Conservation (phyloP, 2,329 filamentous ascomycete species). For the Pyrenochaeta sp. region DNA sequence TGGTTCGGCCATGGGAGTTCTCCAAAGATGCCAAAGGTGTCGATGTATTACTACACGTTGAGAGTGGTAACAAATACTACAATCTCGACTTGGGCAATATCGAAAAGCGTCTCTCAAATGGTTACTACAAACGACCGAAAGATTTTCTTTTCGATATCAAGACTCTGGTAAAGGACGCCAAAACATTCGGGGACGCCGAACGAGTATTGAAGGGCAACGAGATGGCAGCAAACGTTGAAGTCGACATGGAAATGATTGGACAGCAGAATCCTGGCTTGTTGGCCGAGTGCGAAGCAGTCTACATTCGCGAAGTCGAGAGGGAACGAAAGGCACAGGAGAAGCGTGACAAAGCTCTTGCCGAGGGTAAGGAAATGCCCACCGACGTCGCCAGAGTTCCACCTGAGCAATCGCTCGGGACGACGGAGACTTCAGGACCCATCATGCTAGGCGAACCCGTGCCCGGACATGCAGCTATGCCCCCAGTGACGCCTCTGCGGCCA, state of each 20-base stretch:
- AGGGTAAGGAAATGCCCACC: conserved; percentile 52
- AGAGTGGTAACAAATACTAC: conserved; percentile 87
- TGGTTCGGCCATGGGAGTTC: conserved; percentile 78
- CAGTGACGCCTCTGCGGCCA: conserved; percentile 51
- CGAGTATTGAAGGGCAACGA: conserved; percentile 88
- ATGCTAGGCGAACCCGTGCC: conserved; percentile 71
- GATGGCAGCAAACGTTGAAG: conserved; percentile 90
- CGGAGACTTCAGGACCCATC: conserved; percentile 56
- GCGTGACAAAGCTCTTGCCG: conserved; percentile 47
- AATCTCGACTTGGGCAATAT: conserved; percentile 93
- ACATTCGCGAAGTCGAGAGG: conserved; percentile 69
- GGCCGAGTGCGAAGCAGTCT: conserved; percentile 81
- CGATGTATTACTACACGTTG: conserved; percentile 76
- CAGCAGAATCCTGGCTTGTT: conserved; percentile 63
- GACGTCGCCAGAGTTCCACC: conserved; percentile 52
- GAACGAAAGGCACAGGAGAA: conserved; percentile 71
- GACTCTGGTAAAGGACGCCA: conserved; percentile 83
- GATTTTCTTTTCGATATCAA: conserved; percentile 92
- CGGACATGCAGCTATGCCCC: conserved; percentile 54
- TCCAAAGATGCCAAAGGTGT: conserved; percentile 81
- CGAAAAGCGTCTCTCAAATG: conserved; percentile 95
- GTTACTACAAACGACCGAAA: conserved; percentile 89
- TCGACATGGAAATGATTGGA: conserved; percentile 79
- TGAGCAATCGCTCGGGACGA: conserved; percentile 54
- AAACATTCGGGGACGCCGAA: conserved; percentile 81